These are phyloP conservation scores for Chaetomium cochliodes DNA, from an alignment of 495 filamentous ascomycete species.

Conservation along the genomic window DNA sequence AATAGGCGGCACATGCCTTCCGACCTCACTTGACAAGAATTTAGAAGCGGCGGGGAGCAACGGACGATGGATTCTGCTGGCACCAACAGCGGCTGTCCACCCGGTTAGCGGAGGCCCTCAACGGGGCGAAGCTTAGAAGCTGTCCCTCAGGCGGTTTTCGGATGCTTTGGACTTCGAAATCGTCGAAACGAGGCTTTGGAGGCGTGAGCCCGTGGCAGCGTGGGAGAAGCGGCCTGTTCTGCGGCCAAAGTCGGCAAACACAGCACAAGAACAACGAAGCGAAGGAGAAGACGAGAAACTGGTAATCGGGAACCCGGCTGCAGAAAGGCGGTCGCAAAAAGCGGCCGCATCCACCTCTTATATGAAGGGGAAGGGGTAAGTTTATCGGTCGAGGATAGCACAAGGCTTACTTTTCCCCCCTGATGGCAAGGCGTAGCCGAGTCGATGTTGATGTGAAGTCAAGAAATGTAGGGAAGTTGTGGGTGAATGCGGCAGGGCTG, in stretches of 20 bases:
- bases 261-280: neutral
- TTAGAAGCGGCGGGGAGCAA: neutral
- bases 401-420: neutral
- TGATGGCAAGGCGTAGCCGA: constrained; percentile 17
- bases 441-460: neutral
- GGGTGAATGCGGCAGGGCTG: constrained; percentile 9
- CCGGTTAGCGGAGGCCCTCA: neutral
- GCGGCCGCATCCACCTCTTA: constrained; percentile 23
- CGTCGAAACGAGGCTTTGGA: neutral
- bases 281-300: neutral
- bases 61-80: neutral
- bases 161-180: neutral
- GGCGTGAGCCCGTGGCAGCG: neutral
- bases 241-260: no score
- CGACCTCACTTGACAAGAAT: no score
- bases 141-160: neutral
- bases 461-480: neutral
- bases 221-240: constrained; percentile 5
- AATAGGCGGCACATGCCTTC: neutral
- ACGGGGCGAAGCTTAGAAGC: neutral
- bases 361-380: neutral
- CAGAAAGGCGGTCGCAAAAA: constrained; percentile 21
- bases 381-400: neutral
- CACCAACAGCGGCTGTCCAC: neutral
- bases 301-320: neutral